These are phyloP conservation scores for Diaporthe eres DNA, from an alignment of 2,329 filamentous ascomycete genomes.

Conservation along the genomic window DNA sequence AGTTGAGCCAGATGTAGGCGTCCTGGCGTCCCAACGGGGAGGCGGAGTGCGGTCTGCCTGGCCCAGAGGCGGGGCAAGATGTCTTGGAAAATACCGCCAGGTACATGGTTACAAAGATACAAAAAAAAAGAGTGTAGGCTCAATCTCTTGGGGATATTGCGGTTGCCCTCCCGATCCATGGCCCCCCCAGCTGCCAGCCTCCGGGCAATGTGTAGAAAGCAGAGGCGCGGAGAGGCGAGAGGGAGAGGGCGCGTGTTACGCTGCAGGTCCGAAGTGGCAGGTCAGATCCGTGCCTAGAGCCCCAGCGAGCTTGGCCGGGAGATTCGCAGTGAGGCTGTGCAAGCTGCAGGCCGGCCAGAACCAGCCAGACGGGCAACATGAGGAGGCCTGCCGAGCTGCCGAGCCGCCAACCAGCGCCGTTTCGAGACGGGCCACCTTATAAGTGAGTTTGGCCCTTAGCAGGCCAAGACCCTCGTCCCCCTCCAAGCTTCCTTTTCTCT, in stretches of 20 bases:
- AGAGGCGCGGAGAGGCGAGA: background rate
- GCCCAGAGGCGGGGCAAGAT: slow-evolving; percentile 18
- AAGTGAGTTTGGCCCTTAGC: slow-evolving; percentile 6
- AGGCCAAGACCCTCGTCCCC: slow-evolving; percentile 3
- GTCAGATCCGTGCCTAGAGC: slow-evolving; percentile 29
- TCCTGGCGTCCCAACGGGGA: background rate
- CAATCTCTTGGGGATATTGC: slow-evolving; percentile 15
- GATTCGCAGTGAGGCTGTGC: slow-evolving; percentile 36
- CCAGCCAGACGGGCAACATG: slow-evolving; percentile 1
- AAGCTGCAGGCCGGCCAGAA: slow-evolving; percentile 30
- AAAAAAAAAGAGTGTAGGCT: background rate
- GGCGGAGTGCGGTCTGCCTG: slow-evolving; percentile 39
- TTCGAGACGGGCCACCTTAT: slow-evolving; percentile 28
- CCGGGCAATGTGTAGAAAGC: slow-evolving; percentile 23
- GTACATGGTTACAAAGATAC: background rate
- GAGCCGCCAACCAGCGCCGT: slow-evolving; percentile 33
- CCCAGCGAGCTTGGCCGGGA: slow-evolving; percentile 22
- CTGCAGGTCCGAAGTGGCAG: slow-evolving; percentile 20
- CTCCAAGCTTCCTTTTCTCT: slow-evolving; percentile 26
- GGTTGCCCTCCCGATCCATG: background rate
- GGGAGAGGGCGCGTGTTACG: slow-evolving; percentile 13
- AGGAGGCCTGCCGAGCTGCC: slow-evolving; percentile 30
- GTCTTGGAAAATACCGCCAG: slow-evolving; percentile 16
- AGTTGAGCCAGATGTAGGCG: background rate
- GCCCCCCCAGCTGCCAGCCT: background rate